Evolutionary conservation across 2,329 filamentous ascomycete species (phyloP).

Genomic region (Alternaria sp.): DNA sequence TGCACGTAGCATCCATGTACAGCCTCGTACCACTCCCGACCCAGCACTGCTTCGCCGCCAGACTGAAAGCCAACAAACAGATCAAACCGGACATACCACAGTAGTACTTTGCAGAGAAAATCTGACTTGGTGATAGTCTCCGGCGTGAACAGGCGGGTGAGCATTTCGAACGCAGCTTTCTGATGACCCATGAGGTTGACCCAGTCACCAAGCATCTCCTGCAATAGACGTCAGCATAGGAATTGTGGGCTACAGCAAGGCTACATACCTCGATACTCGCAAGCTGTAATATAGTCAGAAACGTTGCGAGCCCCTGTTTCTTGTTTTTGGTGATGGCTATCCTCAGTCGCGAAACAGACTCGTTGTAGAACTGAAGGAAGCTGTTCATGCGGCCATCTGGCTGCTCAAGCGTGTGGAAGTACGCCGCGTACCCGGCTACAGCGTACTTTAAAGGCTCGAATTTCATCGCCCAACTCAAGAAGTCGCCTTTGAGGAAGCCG

Average conservation of each 20-base stretch:
- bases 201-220: slow-evolving; percentile 97
- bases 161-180: slow-evolving; percentile 82
- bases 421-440: slow-evolving; percentile 85
- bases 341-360: slow-evolving; percentile 79
- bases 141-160: slow-evolving; percentile 79
- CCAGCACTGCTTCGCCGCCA: slow-evolving; percentile 74
- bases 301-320: slow-evolving; percentile 72
- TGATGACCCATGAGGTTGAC: slow-evolving; percentile 92
- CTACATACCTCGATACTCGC: slow-evolving; percentile 84
- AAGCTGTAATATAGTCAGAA: slow-evolving; percentile 88
- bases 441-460: slow-evolving; percentile 87
- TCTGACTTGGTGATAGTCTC: slow-evolving; percentile 74
- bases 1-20: slow-evolving; percentile 68
- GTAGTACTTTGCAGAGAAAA: slow-evolving; percentile 73
- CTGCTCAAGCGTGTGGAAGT: slow-evolving; percentile 77
- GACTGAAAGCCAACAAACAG: slow-evolving; percentile 83
- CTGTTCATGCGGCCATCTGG: slow-evolving; percentile 76
- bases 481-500: slow-evolving; percentile 74
- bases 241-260: background rate
- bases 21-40: slow-evolving; percentile 77
- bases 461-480: slow-evolving; percentile 74
- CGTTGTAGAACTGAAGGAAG: slow-evolving; percentile 90
- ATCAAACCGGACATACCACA: slow-evolving; percentile 93
- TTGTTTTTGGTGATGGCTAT: slow-evolving; percentile 73
- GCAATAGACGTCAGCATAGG: slow-evolving; percentile 18